A percentile compares a stretch with the other conserved stretches of the same genome.
Conservation (phyloP, 2,329 filamentous ascomycete species). For the Arthrobotrys pseudoclavata region DNA sequence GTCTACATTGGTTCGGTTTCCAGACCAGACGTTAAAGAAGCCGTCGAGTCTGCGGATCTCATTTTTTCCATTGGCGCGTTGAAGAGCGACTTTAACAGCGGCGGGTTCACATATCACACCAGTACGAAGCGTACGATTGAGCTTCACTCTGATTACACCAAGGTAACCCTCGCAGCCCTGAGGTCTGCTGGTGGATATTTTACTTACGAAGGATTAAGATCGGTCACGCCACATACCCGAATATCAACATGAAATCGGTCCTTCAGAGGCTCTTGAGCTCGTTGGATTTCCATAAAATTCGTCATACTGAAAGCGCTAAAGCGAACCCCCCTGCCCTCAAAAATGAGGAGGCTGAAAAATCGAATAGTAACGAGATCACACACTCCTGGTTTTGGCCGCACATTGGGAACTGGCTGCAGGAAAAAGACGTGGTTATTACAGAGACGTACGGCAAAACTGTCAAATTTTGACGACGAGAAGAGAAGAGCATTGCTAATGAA, state of each 20-base stretch:
- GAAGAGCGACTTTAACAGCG: constrained; percentile 84
- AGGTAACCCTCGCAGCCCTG: constrained; percentile 66
- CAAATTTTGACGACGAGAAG: background rate
- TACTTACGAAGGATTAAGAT: constrained; percentile 66
- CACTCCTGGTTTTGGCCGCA: constrained; percentile 84
- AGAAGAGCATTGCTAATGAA: constrained; percentile 8
- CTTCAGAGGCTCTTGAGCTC: constrained; percentile 73
- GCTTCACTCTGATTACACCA: constrained; percentile 80
- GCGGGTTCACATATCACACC: constrained; percentile 84
- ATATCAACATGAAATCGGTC: constrained; percentile 82
- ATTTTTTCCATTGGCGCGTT: constrained; percentile 78
- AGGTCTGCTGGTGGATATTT: background rate
- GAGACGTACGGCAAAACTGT: constrained; percentile 72
- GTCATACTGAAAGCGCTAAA: constrained; percentile 54
- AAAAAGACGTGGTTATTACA: constrained; percentile 83
- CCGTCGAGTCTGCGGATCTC: constrained; percentile 78
- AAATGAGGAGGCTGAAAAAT: constrained; percentile 69
- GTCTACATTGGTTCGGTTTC: constrained; percentile 87
- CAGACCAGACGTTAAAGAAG: constrained; percentile 74
- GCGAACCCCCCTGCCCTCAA: constrained; percentile 66
- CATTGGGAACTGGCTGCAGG: constrained; percentile 78
- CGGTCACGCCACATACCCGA: constrained; percentile 82
- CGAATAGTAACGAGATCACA: constrained; percentile 70
- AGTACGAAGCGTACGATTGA: constrained; percentile 83
- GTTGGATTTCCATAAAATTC: constrained; percentile 51